Evolutionary conservation across 768 basidiomycete species (phyloP).

Genomic region (Hysterangium stoloniferum): DNA sequence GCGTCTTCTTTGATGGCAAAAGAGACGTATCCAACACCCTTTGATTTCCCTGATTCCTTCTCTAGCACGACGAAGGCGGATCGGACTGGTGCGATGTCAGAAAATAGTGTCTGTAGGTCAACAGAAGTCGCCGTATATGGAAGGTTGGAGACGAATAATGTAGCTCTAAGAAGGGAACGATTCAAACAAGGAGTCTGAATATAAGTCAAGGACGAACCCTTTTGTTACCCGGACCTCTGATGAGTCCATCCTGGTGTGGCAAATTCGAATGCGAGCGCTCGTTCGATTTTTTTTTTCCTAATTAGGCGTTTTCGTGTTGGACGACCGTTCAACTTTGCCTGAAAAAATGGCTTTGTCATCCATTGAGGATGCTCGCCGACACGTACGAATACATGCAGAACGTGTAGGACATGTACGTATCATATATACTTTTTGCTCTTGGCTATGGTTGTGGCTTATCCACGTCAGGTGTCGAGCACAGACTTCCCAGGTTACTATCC

Average conservation of each 20-base stretch:
- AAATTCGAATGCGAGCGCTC: no score
- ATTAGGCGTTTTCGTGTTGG: no score
- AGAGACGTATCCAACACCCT: constrained; percentile 95
- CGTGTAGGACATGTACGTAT: constrained; percentile 39
- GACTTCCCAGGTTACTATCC: constrained; percentile 90
- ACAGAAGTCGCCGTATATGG: constrained; percentile 86
- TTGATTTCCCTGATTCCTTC: constrained; percentile 64
- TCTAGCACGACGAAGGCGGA: constrained; percentile 90
- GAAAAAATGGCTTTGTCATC: constrained; percentile 8
- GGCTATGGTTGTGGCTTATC: background rate
- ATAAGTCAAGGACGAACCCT: background rate
- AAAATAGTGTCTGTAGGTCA: constrained; percentile 88
- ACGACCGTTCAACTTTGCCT: no score
- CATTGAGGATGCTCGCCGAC: constrained; percentile 34
- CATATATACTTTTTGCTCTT: background rate
- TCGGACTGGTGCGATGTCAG: constrained; percentile 89
- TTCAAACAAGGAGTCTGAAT: background rate
- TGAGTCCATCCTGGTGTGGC: no score
- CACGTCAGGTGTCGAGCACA: constrained; percentile 65
- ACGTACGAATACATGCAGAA: constrained; percentile 65
- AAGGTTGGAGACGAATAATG: constrained; percentile 88
- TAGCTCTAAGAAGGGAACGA: constrained; percentile 42
- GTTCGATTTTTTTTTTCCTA: no score
- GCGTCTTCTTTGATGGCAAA: constrained; percentile 90
- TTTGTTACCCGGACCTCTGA: background rate